Evolutionary conservation across 257 asterid species (phyloP).

Genomic region (Fraxinus cuspidata): DNA sequence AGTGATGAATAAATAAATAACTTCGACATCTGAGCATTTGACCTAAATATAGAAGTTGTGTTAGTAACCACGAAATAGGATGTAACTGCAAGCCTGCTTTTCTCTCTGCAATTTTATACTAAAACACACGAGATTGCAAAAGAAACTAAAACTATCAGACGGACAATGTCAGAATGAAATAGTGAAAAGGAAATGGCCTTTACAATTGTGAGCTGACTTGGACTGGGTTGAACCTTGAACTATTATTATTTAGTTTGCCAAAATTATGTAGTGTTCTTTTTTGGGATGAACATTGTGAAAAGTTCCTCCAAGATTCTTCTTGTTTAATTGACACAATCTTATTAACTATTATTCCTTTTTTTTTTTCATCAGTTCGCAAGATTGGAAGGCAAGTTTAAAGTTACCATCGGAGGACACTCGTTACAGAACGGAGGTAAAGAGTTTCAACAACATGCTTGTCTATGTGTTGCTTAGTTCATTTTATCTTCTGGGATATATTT

Average conservation of each 20-base stretch:
- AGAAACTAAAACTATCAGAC: neutral
- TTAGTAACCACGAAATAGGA: neutral
- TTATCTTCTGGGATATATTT: neutral
- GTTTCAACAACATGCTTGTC: neutral
- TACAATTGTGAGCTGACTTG: neutral
- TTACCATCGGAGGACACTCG: slow-evolving; percentile 65
- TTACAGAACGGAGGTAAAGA: slow-evolving; percentile 65
- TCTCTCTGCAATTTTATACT: neutral
- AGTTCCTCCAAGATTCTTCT: neutral
- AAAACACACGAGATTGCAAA: neutral
- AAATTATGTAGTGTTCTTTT: neutral
- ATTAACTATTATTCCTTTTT: slow-evolving; percentile 13
- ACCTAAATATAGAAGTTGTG: neutral
- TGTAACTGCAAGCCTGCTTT: neutral
- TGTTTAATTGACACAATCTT: slow-evolving; percentile 13
- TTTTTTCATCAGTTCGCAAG: slow-evolving; percentile 51
- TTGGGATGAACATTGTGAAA: neutral
- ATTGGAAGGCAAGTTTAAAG: slow-evolving; percentile 68
- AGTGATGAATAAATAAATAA: neutral
- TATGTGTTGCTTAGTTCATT: neutral
- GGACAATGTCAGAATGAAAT: neutral
- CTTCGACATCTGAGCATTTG: neutral
- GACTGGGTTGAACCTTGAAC: neutral
- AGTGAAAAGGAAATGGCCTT: neutral
- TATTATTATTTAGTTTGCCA: neutral